Base-by-base conservation (phyloP, 805 yeast species). In the Pachysolen tannophilus region DNA sequence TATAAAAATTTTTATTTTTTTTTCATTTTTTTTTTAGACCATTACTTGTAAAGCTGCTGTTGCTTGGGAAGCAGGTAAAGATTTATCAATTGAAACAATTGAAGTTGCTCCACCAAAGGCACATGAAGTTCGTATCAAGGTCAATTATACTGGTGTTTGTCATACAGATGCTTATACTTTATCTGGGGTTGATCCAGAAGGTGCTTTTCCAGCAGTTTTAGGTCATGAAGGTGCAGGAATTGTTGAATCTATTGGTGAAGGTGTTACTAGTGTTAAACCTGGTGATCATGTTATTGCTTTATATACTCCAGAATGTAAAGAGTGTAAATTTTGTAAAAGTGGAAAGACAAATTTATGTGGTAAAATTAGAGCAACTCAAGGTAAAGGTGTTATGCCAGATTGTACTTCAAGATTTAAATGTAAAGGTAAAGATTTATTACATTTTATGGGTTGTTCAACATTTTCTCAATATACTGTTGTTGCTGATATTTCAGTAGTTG, bases 151-250 rank as follows among this genome's bases (percentile, higher is more conserved):
- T 20, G 98, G 97, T 57, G 95, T 92, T 26, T 92, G 99, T 61
- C 98, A 92, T 67, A 92, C 99, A 24, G 99, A 92, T 58, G 97
- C 97, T 26, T 92, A 82, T 69, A 90, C 97, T 8, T 70, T 92
- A 46, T 80, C 94, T 32, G 99, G 98, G 41, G 72, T 67, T 38
- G 99, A 92, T 60, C 92, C 97, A 37, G 98, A 92, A 65, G 98
- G 97, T 50, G 83, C 81, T 10, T 87, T 87, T 74, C 97, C 97
- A 13, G 81, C 78, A 14, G 65, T 92, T 42, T 70, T 94, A 51
- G 99, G 99, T 43, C 99, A 92, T 63, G 99, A 92, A 63, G 96
- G 97, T 63, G 95, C 97, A 26, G 99, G 98, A 54, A 68, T 85
- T 43, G 97, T 92, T 30, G 98, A 90, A 67, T 74, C 86, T 34